Base-by-base conservation (phyloP, 768 basidiomycete species). In the Mycena leptocephala region DNA sequence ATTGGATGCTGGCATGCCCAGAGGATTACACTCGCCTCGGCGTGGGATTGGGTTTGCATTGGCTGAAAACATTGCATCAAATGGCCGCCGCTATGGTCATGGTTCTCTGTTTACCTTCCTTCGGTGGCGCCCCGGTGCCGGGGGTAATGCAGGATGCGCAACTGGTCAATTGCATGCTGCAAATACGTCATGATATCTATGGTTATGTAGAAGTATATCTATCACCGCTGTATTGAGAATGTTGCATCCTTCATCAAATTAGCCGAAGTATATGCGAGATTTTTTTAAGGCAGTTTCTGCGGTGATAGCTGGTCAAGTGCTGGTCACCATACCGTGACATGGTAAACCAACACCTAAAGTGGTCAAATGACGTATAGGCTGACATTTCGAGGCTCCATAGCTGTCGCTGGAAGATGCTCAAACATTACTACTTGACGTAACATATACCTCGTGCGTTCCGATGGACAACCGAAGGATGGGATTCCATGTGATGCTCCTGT, bases 41-140 rank as follows among this genome's bases (percentile, higher is more conserved):
- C 39, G 20, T 64, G 62, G 43, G 18, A 41, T 46, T 26, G 41
- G 61, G 37, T 28, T 28, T 39, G n/a, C 61, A 46, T 43, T 63
- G n/a, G 61, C 28, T 63, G 24, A 43, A 63, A 37, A n/a, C 22
- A 22, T 59, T 59, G 58, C 58, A 35, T 59, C 33, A 39, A 59
- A 59, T 16, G 37, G 37, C 37, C 35, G 37, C 22, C 39, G 16
- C 22, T 39, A 63, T 37, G 39, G 41, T 63, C 41, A 63, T 63
- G 61, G 61, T 9, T 41, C 61, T 43, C 59, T 41, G 62, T 46
- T 64, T 64, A 39, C 41, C 62, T 46, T 43, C 41, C 62, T 64
- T 64, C 62, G 62, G 62, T 30, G 39, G 62, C 18, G 62, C 62
- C 41, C 46, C 62, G 62, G 62, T 41, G n/a, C 61, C 41, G 37